Percentiles rank a stretch among this genome's conserved stretches.
These are phyloP conservation scores for Yamadazyma dendronema DNA, from an alignment of 1,139 yeast genomes.

Conservation along the genomic window DNA sequence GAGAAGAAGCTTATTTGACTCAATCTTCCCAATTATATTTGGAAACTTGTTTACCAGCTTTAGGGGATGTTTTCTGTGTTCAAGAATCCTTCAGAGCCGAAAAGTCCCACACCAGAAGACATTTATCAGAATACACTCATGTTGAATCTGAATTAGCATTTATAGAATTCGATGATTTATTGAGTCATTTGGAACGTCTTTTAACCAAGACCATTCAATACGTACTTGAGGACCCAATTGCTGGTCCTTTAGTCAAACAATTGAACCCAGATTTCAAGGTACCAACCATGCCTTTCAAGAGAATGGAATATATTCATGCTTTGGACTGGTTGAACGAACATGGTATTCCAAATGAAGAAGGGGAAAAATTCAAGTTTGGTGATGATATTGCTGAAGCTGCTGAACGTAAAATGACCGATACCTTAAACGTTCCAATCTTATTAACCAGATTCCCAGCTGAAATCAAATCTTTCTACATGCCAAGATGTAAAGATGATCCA, in stretches of 20 bases:
- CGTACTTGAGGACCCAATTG: slow-evolving; percentile 84
- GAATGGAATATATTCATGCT: slow-evolving; percentile 90
- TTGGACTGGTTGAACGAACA: slow-evolving; percentile 96
- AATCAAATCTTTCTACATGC: slow-evolving; percentile 97
- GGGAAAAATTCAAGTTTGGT: slow-evolving; percentile 88
- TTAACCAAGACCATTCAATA: slow-evolving; percentile 68
- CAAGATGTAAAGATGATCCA: slow-evolving; percentile 83
- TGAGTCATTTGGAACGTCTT: slow-evolving; percentile 79
- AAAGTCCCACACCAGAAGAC: slow-evolving; percentile 98
- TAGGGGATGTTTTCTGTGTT: slow-evolving; percentile 95
- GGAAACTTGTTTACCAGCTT: slow-evolving; percentile 93
- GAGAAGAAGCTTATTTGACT: slow-evolving; percentile 94
- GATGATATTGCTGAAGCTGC: slow-evolving; percentile 99
- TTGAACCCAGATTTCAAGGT: slow-evolving; percentile 88
- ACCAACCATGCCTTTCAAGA: slow-evolving; percentile 82
- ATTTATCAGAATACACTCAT: slow-evolving; percentile 94
- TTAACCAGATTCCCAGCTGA: slow-evolving; percentile 94
- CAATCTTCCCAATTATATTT: slow-evolving; percentile 96
- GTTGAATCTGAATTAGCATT: slow-evolving; percentile 93
- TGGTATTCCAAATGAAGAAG: slow-evolving; percentile 91
- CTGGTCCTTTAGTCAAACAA: slow-evolving; percentile 85
- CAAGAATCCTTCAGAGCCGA: slow-evolving; percentile 99
- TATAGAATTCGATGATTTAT: slow-evolving; percentile 79
- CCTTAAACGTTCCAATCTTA: slow-evolving; percentile 87
- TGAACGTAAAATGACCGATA: slow-evolving; percentile 97